Percentiles rank a stretch among this genome's conserved stretches.
Evolutionary conservation across 352 stramenopile genomes (phyloP).

Genomic region (Phytophthora macrochlamydospora): DNA sequence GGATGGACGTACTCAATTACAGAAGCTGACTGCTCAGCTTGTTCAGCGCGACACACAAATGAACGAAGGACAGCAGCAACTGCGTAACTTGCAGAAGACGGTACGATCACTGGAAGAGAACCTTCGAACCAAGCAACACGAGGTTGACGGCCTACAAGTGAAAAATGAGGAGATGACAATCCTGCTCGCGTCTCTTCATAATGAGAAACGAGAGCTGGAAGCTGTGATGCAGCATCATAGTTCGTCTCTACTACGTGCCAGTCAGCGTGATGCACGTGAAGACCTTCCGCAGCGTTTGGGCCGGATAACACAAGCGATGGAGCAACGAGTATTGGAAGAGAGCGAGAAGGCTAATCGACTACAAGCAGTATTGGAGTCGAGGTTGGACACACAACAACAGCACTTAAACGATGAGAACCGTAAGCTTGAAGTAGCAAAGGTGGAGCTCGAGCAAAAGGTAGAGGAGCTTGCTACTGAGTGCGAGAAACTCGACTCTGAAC

Average conservation of each 20-base stretch:
- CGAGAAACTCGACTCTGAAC: slow-evolving; percentile 36
- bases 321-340: slow-evolving; percentile 47
- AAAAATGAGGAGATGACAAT: slow-evolving; percentile 39
- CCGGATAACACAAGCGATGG: slow-evolving; percentile 41
- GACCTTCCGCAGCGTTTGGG: slow-evolving; percentile 50
- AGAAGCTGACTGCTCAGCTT: slow-evolving; percentile 43
- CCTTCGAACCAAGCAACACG: slow-evolving; percentile 38
- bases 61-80: slow-evolving; percentile 46
- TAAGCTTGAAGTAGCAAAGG: slow-evolving; percentile 36
- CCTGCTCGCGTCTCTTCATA: slow-evolving; percentile 40
- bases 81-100: slow-evolving; percentile 36
- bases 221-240: slow-evolving; percentile 22
- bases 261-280: slow-evolving; percentile 31
- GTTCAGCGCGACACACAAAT: slow-evolving; percentile 54
- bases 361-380: slow-evolving; percentile 42
- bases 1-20: slow-evolving; percentile 47
- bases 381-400: slow-evolving; percentile 28
- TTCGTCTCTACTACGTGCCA: slow-evolving; percentile 18
- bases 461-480: slow-evolving; percentile 24
- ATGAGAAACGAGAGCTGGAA: slow-evolving; percentile 51
- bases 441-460: slow-evolving; percentile 31
- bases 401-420: slow-evolving; percentile 20
- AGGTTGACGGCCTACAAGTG: slow-evolving; percentile 34
- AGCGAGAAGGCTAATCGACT: slow-evolving; percentile 48
- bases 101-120: slow-evolving; percentile 39